A percentile compares a stretch with the other conserved stretches of the same genome.
Evolutionary conservation across 2,329 filamentous ascomycete species (phyloP).

Genomic region (Eutypella sp.): DNA sequence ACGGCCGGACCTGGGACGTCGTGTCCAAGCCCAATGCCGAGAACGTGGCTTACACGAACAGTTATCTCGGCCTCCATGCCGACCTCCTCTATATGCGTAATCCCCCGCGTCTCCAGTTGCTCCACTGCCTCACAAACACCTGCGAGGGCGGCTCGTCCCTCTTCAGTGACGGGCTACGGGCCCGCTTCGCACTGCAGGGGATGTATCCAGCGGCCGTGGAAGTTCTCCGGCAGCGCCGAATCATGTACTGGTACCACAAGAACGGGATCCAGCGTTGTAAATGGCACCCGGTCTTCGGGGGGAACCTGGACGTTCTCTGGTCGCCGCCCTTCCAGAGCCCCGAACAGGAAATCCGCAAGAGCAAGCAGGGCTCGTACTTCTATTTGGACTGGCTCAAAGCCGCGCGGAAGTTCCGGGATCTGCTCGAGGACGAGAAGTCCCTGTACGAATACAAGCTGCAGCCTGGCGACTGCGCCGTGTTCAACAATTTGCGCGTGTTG

Average conservation of each 20-base stretch:
- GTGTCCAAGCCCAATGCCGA: constrained; percentile 75
- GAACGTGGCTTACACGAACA: constrained; percentile 86
- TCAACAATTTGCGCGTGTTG: constrained; percentile 80
- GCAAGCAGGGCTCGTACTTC: not conserved
- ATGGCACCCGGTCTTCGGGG: constrained; percentile 43
- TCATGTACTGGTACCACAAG: constrained; percentile 16
- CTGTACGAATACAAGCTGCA: constrained; percentile 68
- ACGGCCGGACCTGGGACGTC: constrained; percentile 88
- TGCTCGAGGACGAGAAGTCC: constrained; percentile 53
- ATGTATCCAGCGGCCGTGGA: constrained; percentile 21
- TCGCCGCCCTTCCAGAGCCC: constrained; percentile 74
- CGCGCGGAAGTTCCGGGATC: constrained; percentile 49
- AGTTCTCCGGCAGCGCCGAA: constrained; percentile 30
- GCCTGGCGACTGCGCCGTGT: constrained; percentile 86
- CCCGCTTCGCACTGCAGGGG: constrained; percentile 40
- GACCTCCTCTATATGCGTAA: constrained; percentile 83
- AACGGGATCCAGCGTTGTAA: constrained; percentile 50
- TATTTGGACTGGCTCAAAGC: constrained; percentile 41
- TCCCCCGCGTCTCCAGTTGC: constrained; percentile 75
- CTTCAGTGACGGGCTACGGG: constrained; percentile 72
- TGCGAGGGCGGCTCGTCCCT: constrained; percentile 77
- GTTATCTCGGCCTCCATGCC: constrained; percentile 83
- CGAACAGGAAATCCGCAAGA: constrained; percentile 6
- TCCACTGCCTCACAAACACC: constrained; percentile 83
- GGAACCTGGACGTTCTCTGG: constrained; percentile 55